Base-by-base conservation (phyloP, 2,329 filamentous ascomycete genomes). In the Aspergillus jensenii region DNA sequence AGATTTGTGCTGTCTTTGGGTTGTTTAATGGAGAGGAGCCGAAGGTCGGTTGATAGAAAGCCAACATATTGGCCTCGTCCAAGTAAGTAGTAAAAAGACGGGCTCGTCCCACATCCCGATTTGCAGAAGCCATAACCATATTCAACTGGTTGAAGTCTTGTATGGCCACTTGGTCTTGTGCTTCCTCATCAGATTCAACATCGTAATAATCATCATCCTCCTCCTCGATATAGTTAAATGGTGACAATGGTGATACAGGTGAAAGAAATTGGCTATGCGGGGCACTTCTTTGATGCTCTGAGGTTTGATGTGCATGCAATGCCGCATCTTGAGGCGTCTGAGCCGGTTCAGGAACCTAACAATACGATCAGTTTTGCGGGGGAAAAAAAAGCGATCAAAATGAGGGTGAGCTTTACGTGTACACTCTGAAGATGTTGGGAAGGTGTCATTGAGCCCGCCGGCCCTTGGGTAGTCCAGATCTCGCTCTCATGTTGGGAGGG, bases 1-100 rank as follows among this genome's bases (percentile, higher is more conserved):
- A 98, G 6, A 96, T 87, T 31, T 88, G 84, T 14, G 91, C 88
- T 11, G 91, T 93, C 62, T 89, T 87, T 3, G 86, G 84, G 63
- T 97, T 91, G 65, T 87, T 90, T 27, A 97, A 78, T 33, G 95
- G 93, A 40, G 88, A 88, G 33, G 84, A 85, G 21, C 82, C 76
- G 4, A 85, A 82, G 1, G 85, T 85, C 5, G 89, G 88, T 41
- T 82, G 81, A 65, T 93, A 92, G 2, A 83, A 86, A 14, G 86
- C 81, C 46, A 92, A 78, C 9, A 80, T 66, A 54, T 80, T 78
- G 1, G 76, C 72, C 55, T 81, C 78, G 37, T 79, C 77, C 49
- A 80, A 55, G 58, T 80, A 79, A 7, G 77, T 79, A 4, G 75
- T 79, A 61, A 81, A 80, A 3, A 78, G 81, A 45, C 80, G 75